A percentile compares a stretch with the other conserved stretches of the same genome.
Evolutionary conservation across 2,329 filamentous ascomycete genomes (phyloP).

Genomic region (Fusarium virguliforme): DNA sequence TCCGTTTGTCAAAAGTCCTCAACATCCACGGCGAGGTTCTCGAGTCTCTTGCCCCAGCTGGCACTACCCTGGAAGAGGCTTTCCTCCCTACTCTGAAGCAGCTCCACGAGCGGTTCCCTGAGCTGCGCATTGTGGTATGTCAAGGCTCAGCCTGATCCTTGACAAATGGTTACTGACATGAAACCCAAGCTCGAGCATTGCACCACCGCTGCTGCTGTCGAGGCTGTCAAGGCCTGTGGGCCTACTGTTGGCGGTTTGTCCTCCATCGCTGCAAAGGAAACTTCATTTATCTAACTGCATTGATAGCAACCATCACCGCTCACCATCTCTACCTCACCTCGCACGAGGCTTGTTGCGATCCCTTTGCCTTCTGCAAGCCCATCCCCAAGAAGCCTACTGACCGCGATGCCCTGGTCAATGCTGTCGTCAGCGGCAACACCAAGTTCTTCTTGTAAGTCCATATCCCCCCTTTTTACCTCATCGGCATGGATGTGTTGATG

Average conservation of each 20-base stretch:
- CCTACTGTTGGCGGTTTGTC: conserved; percentile 76
- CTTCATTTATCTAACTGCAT: conserved; percentile 13
- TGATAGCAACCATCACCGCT: conserved; percentile 82
- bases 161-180: conserved; percentile 6
- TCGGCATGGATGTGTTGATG: conserved; percentile 9
- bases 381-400: conserved; percentile 82
- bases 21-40: conserved; percentile 95
- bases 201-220: conserved; percentile 85
- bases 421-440: conserved; percentile 70
- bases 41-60: conserved; percentile 64
- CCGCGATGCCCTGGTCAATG: conserved; percentile 79
- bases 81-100: conserved; percentile 86
- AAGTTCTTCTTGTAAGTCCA: conserved; percentile 81
- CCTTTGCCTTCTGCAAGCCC: conserved; percentile 79
- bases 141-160: neutral
- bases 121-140: conserved; percentile 72
- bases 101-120: conserved; percentile 83
- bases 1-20: conserved; percentile 67
- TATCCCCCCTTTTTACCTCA: neutral
- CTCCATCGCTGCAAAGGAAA: neutral
- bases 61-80: conserved; percentile 62
- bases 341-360: conserved; percentile 76
- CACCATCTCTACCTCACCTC: conserved; percentile 88
- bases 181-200: conserved; percentile 79
- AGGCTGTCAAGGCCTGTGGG: conserved; percentile 83